Percentiles rank a stretch among this genome's conserved stretches.
Evolutionary conservation across 768 basidiomycete genomes (phyloP).

Genomic region (Clavaria fumosa): DNA sequence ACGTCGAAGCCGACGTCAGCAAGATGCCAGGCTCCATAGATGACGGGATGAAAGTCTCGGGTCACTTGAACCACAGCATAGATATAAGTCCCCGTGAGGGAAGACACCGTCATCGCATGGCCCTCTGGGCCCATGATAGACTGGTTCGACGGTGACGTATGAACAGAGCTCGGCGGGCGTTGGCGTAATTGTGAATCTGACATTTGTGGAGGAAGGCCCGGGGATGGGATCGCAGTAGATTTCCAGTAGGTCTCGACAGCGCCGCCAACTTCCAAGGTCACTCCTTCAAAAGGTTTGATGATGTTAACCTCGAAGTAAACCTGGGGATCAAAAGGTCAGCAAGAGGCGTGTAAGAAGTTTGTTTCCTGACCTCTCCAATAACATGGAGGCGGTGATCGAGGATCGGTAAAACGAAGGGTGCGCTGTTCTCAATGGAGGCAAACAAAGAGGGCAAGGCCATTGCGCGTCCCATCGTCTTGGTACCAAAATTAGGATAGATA

Average conservation of each 20-base stretch:
- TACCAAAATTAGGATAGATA: slow-evolving; percentile 93
- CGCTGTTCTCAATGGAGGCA: slow-evolving; percentile 34
- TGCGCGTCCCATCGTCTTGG: slow-evolving; percentile 89
- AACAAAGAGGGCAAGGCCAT: slow-evolving; percentile 72
- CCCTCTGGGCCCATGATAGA: slow-evolving; percentile 29
- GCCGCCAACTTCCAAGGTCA: slow-evolving; percentile 87
- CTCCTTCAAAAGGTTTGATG: slow-evolving; percentile 80
- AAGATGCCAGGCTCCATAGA: slow-evolving; percentile 60
- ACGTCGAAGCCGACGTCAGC: slow-evolving; percentile 63
- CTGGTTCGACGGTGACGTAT: slow-evolving; percentile 58
- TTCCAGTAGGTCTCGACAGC: slow-evolving; percentile 99
- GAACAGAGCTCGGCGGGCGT: slow-evolving; percentile 36
- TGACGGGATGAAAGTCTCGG: slow-evolving; percentile 78
- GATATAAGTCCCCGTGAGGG: slow-evolving; percentile 79
- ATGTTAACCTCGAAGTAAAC: slow-evolving; percentile 80
- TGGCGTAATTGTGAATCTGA: slow-evolving; percentile 27
- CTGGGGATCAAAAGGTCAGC: slow-evolving; percentile 24
- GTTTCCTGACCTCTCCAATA: slow-evolving; percentile 92
- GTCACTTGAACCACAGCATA: slow-evolving; percentile 85
- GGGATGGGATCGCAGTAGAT: slow-evolving; percentile 42
- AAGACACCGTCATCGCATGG: slow-evolving; percentile 70
- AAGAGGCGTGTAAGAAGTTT: slow-evolving; percentile 10
- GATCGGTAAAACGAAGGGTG: slow-evolving; percentile 56
- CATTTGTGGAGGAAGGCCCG: slow-evolving; percentile 23
- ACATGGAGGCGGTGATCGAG: slow-evolving; percentile 86